phyloP scores from a whole-genome alignment of 257 asterid species.

The Nicotiana attenuata region DNA sequence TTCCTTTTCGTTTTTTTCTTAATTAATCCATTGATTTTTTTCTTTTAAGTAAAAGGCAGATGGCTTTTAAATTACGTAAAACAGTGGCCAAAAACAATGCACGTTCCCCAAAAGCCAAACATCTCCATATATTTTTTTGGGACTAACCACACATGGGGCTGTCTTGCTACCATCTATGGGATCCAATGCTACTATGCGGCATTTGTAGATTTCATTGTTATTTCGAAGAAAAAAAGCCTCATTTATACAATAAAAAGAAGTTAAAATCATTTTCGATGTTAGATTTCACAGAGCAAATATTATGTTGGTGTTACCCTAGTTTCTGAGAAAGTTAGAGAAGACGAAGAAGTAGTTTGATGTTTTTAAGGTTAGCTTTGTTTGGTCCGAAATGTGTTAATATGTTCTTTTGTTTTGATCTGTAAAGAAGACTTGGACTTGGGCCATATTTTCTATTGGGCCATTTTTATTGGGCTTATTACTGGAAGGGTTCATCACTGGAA shows the following conservation, averaged over 20 bases:
- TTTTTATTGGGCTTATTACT: no score
- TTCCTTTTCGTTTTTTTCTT: neutral
- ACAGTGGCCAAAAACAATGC: conserved; percentile 18
- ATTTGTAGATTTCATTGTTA: neutral
- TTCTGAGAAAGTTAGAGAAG: no score
- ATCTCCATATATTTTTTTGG: conserved; percentile 40
- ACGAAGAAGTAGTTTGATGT: no score
- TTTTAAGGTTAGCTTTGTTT: no score
- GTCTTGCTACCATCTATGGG: conserved; percentile 33
- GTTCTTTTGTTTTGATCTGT: no score
- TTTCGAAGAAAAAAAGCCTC: neutral
- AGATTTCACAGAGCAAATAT: neutral
- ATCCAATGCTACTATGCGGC: conserved; percentile 49
- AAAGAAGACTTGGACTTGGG: no score
- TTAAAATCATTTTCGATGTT: neutral
- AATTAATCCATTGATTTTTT: neutral
- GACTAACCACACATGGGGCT: conserved; percentile 53
- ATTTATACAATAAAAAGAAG: neutral
- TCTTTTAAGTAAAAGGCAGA: neutral
- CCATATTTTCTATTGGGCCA: no score
- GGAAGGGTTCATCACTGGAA: no score
- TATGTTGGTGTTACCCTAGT: no score
- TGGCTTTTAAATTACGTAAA: neutral
- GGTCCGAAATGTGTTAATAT: no score
- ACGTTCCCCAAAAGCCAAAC: conserved; percentile 46